These are phyloP conservation scores for Trametes cingulata DNA, from an alignment of 768 basidiomycete genomes.

Conservation along the genomic window DNA sequence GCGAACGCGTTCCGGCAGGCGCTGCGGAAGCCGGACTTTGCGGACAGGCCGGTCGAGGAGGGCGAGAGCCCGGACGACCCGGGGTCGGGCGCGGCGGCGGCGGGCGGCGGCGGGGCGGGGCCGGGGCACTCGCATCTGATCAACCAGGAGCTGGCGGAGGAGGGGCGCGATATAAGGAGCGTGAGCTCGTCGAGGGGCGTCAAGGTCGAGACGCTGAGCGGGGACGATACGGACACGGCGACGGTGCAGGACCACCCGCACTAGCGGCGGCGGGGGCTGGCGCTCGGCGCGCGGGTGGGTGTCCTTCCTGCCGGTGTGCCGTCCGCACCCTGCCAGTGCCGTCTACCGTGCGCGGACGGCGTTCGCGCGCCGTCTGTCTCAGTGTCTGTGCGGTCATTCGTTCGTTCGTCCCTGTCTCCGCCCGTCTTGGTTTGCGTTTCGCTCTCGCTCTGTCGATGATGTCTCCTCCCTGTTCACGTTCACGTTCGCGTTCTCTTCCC, in stretches of 20 bases:
- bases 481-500: not conserved
- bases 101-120: slow-evolving; percentile 33
- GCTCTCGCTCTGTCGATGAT: not conserved
- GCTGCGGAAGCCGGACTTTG: slow-evolving; percentile 86
- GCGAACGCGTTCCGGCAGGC: slow-evolving; percentile 90
- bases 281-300: not conserved
- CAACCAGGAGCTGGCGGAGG: slow-evolving; percentile 79
- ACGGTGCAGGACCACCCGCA: slow-evolving; percentile 42
- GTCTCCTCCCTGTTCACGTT: not conserved
- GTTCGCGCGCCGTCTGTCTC: not conserved
- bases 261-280: slow-evolving; percentile 18
- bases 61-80: slow-evolving; percentile 58
- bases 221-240: slow-evolving; percentile 41
- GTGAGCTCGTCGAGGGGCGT: slow-evolving; percentile 81
- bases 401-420: slow-evolving; percentile 6
- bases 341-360: too few species aligned
- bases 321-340: too few species aligned
- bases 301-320: too few species aligned
- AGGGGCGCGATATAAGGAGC: slow-evolving; percentile 86
- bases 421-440: too few species aligned
- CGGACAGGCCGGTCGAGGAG: slow-evolving; percentile 68
- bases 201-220: slow-evolving; percentile 69
- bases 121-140: slow-evolving; percentile 41
- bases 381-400: too few species aligned
- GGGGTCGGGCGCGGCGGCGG: slow-evolving; percentile 33